A percentile compares a stretch with the other conserved stretches of the same genome.
These are phyloP conservation scores for Talaromyces funiculosus DNA, from an alignment of 2,329 filamentous ascomycete genomes.

Conservation along the genomic window DNA sequence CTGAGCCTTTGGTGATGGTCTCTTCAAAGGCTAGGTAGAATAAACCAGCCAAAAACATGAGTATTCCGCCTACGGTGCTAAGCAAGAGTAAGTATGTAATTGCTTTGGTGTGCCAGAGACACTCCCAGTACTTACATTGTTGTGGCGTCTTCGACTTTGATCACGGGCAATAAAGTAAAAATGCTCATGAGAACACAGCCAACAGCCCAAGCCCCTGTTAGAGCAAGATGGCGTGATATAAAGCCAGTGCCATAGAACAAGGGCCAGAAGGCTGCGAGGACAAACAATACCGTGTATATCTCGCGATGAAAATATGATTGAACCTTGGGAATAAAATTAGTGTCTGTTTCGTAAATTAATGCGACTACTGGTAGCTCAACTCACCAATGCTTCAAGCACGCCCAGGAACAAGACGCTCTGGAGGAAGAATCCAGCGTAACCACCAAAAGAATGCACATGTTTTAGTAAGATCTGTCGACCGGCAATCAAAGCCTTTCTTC, in stretches of 20 bases:
- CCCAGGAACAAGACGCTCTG: constrained; percentile 64
- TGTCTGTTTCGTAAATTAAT: constrained; percentile 4
- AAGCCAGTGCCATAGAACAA: constrained; percentile 67
- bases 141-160: constrained; percentile 71
- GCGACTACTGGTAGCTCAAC: constrained; percentile 33
- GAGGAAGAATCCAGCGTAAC: constrained; percentile 55
- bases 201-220: constrained; percentile 66
- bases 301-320: constrained; percentile 88
- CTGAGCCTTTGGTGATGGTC: constrained; percentile 44
- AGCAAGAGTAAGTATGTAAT: constrained; percentile 11
- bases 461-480: constrained; percentile 65
- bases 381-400: constrained; percentile 71
- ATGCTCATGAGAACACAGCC: constrained; percentile 79
- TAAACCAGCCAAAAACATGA: constrained; percentile 73
- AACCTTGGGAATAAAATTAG: constrained; percentile 50
- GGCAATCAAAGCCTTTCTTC: constrained; percentile 61
- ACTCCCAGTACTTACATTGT: constrained; percentile 55
- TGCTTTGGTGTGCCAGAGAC: too few species aligned
- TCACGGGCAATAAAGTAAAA: constrained; percentile 82
- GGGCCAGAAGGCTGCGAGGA: constrained; percentile 75
- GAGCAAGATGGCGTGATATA: constrained; percentile 56
- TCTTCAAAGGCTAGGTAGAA: constrained; percentile 78
- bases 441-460: constrained; percentile 57
- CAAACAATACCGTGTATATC: constrained; percentile 74
- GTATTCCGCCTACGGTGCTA: constrained; percentile 65